A percentile compares a stretch with the other conserved stretches of the same genome.
Evolutionary conservation across 352 stramenopile species (phyloP).

Genomic region (Phytopythium delawarense): DNA sequence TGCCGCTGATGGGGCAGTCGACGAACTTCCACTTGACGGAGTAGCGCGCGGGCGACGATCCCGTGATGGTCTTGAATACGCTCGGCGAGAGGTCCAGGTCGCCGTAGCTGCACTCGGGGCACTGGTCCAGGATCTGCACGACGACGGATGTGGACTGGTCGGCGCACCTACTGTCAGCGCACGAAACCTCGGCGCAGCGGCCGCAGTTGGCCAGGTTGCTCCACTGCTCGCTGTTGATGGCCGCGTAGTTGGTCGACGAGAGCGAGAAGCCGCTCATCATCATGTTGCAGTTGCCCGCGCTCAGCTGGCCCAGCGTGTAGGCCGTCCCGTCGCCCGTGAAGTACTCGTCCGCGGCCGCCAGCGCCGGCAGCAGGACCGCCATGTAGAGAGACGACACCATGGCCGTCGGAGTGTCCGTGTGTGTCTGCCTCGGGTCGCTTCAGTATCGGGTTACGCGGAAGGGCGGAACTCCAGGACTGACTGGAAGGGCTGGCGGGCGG

Average conservation of each 20-base stretch:
- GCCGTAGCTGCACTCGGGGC: slow-evolving; percentile 61
- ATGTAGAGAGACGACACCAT: slow-evolving; percentile 15
- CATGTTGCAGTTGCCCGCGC: slow-evolving; percentile 47
- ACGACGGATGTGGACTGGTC: slow-evolving; percentile 36
- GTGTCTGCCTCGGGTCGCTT: slow-evolving; percentile 6
- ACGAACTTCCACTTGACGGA: slow-evolving; percentile 66
- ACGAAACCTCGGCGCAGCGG: slow-evolving; percentile 59
- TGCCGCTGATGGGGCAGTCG: slow-evolving; percentile 49
- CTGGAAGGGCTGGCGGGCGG: not conserved
- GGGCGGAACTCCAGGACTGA: slow-evolving; percentile 1
- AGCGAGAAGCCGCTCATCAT: slow-evolving; percentile 37
- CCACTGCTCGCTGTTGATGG: slow-evolving; percentile 65
- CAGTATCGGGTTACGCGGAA: not conserved
- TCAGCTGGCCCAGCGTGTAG: slow-evolving; percentile 32
- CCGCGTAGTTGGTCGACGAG: slow-evolving; percentile 60
- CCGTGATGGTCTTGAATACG: slow-evolving; percentile 69
- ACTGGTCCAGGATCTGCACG: slow-evolving; percentile 70
- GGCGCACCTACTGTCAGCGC: slow-evolving; percentile 43
- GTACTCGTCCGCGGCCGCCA: slow-evolving; percentile 21
- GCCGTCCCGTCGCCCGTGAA: slow-evolving; percentile 40
- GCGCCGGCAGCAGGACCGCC: slow-evolving; percentile 7
- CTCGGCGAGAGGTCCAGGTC: slow-evolving; percentile 67
- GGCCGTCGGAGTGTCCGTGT: not conserved
- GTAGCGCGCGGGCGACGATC: slow-evolving; percentile 42
- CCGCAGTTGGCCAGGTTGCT: slow-evolving; percentile 42